phyloP scores from a whole-genome alignment of 2,329 filamentous ascomycete species.

The Claviceps sp. region DNA sequence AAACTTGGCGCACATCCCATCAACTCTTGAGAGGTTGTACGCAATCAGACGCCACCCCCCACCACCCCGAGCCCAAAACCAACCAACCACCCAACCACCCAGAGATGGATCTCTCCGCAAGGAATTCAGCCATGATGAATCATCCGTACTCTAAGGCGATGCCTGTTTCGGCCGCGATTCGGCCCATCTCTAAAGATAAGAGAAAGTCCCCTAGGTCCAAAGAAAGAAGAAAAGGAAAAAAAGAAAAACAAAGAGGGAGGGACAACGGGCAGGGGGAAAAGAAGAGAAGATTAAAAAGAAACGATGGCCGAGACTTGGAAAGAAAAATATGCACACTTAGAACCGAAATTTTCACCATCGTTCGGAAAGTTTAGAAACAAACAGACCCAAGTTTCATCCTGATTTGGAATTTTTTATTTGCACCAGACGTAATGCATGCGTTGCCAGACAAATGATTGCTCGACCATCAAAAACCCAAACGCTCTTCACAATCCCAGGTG shows the following conservation, averaged over 20 bases:
- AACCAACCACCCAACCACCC: no score
- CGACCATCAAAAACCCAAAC: not conserved
- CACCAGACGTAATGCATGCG: not conserved
- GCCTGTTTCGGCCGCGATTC: constrained; percentile 5
- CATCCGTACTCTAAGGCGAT: not conserved
- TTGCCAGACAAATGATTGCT: not conserved
- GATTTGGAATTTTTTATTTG: not conserved
- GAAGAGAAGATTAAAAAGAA: not conserved
- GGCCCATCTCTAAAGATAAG: constrained; percentile 9
- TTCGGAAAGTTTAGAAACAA: not conserved
- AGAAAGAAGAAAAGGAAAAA: constrained; percentile 2
- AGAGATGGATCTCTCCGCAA: no score
- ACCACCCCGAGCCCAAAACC: no score
- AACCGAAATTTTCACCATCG: not conserved
- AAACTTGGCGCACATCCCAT: constrained; percentile 8
- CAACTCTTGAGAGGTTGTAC: constrained; percentile 11
- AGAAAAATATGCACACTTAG: not conserved
- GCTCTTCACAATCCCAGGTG: not conserved
- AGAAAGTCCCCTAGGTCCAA: not conserved
- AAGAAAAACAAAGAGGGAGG: constrained; percentile 2
- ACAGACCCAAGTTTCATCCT: not conserved
- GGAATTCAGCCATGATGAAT: no score
- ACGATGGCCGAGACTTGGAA: not conserved
- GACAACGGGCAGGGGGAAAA: not conserved
- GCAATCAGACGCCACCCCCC: constrained; percentile 10